phyloP scores from a whole-genome alignment of 345 rosid genomes.

The Gossypium longicalyx region DNA sequence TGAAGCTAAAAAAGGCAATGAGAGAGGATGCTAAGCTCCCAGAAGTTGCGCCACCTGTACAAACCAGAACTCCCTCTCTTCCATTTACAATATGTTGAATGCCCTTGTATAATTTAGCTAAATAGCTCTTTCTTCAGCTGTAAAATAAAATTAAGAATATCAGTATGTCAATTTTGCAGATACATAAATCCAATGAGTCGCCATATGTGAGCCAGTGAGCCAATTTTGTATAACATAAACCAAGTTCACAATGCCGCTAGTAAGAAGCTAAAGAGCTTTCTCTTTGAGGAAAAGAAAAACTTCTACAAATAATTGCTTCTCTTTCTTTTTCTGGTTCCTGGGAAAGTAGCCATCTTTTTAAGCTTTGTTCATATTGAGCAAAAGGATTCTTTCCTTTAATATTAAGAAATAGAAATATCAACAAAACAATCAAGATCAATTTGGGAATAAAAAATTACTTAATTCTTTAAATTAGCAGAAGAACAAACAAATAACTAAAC shows the following conservation, averaged over 20 bases:
- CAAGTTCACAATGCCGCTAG: slow-evolving; percentile 8
- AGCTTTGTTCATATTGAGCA: slow-evolving; percentile 11
- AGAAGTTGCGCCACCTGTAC: slow-evolving; percentile 40
- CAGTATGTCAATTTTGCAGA: slow-evolving; percentile 5
- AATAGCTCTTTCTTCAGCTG: slow-evolving; percentile 33
- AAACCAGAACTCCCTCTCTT: slow-evolving; percentile 57
- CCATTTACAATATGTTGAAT: slow-evolving; percentile 19
- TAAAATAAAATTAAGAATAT: slow-evolving; percentile 12
- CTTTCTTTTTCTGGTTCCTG: neutral
- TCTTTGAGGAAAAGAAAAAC: neutral
- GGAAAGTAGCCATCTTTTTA: slow-evolving; percentile 15
- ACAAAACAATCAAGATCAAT: slow-evolving; percentile 18
- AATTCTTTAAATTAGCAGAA: neutral
- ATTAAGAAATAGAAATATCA: neutral
- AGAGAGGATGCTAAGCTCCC: slow-evolving; percentile 60
- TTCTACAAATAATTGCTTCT: neutral
- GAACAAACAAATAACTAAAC: neutral
- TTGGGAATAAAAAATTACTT: neutral
- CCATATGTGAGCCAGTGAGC: neutral
- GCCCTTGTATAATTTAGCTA: slow-evolving; percentile 12
- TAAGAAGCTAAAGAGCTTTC: neutral
- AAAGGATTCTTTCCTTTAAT: slow-evolving; percentile 15
- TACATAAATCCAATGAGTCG: neutral
- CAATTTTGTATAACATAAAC: slow-evolving; percentile 3
- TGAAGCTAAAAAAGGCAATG: slow-evolving; percentile 10